Evolutionary conservation across 441 rosid species (phyloP).

Genomic region (Raphanus hybrid): DNA sequence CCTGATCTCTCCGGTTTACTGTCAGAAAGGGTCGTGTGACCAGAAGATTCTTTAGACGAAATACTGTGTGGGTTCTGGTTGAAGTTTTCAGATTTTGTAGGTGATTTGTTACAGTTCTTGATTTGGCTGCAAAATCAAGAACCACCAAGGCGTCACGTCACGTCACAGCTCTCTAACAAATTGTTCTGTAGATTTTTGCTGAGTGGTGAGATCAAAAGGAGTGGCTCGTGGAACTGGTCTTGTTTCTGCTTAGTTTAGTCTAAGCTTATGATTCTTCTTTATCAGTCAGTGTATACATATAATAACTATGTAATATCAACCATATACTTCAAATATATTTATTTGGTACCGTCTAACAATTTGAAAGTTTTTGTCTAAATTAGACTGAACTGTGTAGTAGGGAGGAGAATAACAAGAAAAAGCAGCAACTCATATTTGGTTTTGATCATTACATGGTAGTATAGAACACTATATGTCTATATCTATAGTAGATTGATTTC

Average conservation of each 20-base stretch:
- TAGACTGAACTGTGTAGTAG: background rate
- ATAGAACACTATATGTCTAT: background rate
- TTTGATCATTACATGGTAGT: background rate
- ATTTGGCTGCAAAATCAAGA: constrained; percentile 19
- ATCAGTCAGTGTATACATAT: constrained; percentile 23
- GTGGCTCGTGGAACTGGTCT: constrained; percentile 19
- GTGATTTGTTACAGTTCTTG: constrained; percentile 26
- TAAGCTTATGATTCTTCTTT: constrained; percentile 26
- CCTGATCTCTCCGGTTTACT: constrained; percentile 7
- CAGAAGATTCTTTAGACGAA: constrained; percentile 16
- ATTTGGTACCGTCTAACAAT: background rate
- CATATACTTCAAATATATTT: constrained; percentile 11
- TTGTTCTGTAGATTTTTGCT: constrained; percentile 9
- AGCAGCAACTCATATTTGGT: background rate
- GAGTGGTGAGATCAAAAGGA: constrained; percentile 5
- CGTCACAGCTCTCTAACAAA: constrained; percentile 9
- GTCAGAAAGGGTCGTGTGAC: constrained; percentile 1
- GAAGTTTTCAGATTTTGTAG: constrained; percentile 24
- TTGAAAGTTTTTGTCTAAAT: background rate
- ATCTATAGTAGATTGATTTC: background rate
- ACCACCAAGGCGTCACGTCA: constrained; percentile 14
- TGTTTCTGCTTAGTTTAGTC: constrained; percentile 18
- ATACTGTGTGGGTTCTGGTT: constrained; percentile 15
- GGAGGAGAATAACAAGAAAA: background rate
- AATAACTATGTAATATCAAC: constrained; percentile 4